Percentiles rank a stretch among this genome's conserved stretches.
Evolutionary conservation across 805 yeast genomes (phyloP).

Genomic region (Pichia phayaonensis): DNA sequence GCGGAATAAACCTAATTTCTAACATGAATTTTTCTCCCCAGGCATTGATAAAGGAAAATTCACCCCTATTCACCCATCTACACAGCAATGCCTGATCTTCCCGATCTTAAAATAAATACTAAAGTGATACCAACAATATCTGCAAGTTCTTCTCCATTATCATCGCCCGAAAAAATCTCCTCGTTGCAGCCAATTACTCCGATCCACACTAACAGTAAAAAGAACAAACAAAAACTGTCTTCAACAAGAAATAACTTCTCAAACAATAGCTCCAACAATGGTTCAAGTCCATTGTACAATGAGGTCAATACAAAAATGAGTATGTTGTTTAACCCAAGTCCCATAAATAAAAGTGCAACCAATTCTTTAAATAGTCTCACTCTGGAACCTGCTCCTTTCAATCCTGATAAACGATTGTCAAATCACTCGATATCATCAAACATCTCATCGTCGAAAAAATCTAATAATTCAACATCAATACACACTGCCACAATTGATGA

Average conservation of each 20-base stretch:
- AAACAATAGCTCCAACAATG: neutral
- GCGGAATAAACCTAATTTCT: too few species aligned
- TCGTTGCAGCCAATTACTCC: neutral
- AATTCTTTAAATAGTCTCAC: neutral
- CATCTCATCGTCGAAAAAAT: neutral
- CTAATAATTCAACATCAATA: neutral
- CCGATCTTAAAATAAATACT: slow-evolving; percentile 1
- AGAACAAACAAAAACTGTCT: neutral
- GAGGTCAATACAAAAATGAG: slow-evolving; percentile 13
- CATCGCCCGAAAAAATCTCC: neutral
- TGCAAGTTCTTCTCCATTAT: neutral
- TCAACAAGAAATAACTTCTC: slow-evolving; percentile 4
- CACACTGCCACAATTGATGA: neutral
- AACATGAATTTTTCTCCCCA: too few species aligned
- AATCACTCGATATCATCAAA: neutral
- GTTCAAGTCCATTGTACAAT: slow-evolving; percentile 11
- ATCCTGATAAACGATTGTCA: neutral
- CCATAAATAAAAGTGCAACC: neutral
- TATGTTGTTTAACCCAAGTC: slow-evolving; percentile 4
- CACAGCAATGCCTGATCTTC: neutral
- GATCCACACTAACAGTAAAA: neutral
- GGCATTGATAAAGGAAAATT: too few species aligned
- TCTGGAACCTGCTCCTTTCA: neutral
- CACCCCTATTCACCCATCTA: too few species aligned
- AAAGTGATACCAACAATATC: neutral